A percentile compares a stretch with the other conserved stretches of the same genome.
Conservation (phyloP, 805 yeast species). For the Kazachstania bromeliacearum region DNA sequence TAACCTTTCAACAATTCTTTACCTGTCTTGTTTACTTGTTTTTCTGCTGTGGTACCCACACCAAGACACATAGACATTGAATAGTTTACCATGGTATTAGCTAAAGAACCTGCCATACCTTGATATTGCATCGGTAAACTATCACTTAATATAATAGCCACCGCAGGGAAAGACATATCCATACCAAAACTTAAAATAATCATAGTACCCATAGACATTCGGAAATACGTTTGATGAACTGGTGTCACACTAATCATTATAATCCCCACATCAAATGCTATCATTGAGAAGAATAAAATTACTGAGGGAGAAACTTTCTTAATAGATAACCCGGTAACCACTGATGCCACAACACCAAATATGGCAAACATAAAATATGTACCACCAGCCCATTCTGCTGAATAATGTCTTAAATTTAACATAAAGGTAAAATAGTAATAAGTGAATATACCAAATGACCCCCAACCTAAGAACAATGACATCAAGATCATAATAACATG, state of each 20-base stretch:
- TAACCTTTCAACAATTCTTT: constrained; percentile 35
- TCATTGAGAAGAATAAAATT: constrained; percentile 41
- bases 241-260: constrained; percentile 49
- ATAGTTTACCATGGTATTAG: constrained; percentile 62
- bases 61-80: constrained; percentile 65
- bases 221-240: constrained; percentile 49
- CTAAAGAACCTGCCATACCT: constrained; percentile 71
- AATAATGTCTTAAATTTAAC: constrained; percentile 40
- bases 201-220: constrained; percentile 46
- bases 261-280: constrained; percentile 47
- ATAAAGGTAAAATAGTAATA: constrained; percentile 49
- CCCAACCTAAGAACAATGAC: constrained; percentile 60
- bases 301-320: constrained; percentile 39
- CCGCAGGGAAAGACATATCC: constrained; percentile 73
- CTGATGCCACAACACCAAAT: constrained; percentile 48
- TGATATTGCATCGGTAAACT: constrained; percentile 53
- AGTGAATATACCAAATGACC: constrained; percentile 68
- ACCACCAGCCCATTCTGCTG: constrained; percentile 39
- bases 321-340: constrained; percentile 41
- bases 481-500: constrained; percentile 38
- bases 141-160: constrained; percentile 53
- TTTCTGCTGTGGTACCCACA: constrained; percentile 59
- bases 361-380: constrained; percentile 39
- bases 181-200: constrained; percentile 58
- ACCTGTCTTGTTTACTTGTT: constrained; percentile 27